Evolutionary conservation across 371 early-diverging fungal species (phyloP), one percentile per base, ranked within the genome.

Genomic region (Mucor circinelloides): DNA sequence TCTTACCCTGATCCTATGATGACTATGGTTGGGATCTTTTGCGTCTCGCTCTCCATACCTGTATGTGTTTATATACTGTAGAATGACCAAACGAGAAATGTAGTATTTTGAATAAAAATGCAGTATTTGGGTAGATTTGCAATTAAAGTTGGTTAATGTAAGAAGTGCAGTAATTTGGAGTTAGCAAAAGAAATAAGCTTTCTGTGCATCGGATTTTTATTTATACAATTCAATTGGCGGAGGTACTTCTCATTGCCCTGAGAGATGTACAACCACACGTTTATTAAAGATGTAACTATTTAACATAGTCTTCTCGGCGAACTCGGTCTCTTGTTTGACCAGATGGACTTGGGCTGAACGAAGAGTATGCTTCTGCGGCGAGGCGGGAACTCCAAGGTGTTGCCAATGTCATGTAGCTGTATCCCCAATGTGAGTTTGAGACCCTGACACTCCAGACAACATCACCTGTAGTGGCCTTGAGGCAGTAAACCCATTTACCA

Each of bases 351-450:
- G 61, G 63, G 28, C 57, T 71, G 34, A 76, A 79, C 0, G 68
- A 63, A 21, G 74, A 66, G 32, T 72, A 48, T 1, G 70, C 58
- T 54, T 75, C 75, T 19, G 70, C 72, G 8, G 72, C 72, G n/a
- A 71, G 40, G 10, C 72, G 55, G 4, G 75, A 75, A 25, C 70
- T 69, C 73, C 68, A 73, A 7, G 69, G 69, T 1, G 71, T 75
- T 0, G 72, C 73, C 48, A 77, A 23, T 17, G 70, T 68, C 63
- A 74, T 69, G 42, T 67, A 69, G 9, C 65, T 59, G 4, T 30
- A 21, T 5, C 77, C 74, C 0, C 67, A 19, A 17, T 54, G 56
- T 19, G 60, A 46, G 23, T 63, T 67, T 12, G 70, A 65, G 5
- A 74, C 48, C 17, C 63, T 60, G 0, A 28, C 30, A 8, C 38